Percentiles rank a stretch among this genome's conserved stretches.
Evolutionary conservation across 2,329 filamentous ascomycete genomes (phyloP).

Genomic region (Fusarium nelsonii): DNA sequence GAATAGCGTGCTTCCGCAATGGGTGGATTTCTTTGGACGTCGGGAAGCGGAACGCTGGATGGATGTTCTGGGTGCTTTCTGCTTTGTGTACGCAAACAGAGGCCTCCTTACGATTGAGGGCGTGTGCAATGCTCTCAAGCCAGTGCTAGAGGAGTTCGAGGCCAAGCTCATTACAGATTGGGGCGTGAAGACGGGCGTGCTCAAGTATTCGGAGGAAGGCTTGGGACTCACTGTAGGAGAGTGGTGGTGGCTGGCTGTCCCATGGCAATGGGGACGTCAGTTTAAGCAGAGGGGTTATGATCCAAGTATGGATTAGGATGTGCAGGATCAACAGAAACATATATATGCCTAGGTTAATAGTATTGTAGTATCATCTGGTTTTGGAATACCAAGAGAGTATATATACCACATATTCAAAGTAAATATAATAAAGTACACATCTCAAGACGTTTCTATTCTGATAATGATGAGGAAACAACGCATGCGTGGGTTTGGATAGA

Average conservation of each 20-base stretch:
- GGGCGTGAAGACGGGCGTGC: slow-evolving; percentile 66
- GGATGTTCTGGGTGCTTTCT: slow-evolving; percentile 70
- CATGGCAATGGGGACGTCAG: slow-evolving; percentile 46
- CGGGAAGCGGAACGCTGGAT: slow-evolving; percentile 72
- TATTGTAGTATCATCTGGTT: background rate
- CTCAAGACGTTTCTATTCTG: background rate
- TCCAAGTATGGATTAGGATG: background rate
- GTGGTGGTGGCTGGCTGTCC: slow-evolving; percentile 76
- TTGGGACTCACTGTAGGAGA: slow-evolving; percentile 64
- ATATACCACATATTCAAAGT: background rate
- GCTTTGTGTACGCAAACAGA: slow-evolving; percentile 72
- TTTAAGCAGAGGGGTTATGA: slow-evolving; percentile 6
- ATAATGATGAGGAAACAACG: background rate
- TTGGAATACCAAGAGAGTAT: background rate
- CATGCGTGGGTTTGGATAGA: too few species aligned
- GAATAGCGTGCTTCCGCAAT: slow-evolving; percentile 71
- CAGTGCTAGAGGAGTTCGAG: slow-evolving; percentile 73
- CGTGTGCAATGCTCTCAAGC: slow-evolving; percentile 67
- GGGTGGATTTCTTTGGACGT: slow-evolving; percentile 76
- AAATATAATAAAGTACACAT: background rate
- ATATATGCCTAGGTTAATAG: background rate
- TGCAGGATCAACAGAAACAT: background rate
- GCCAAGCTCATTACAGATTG: slow-evolving; percentile 69
- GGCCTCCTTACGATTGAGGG: slow-evolving; percentile 67
- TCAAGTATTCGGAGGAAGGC: slow-evolving; percentile 57